Conservation (phyloP, 2,329 filamentous ascomycete genomes). For the Fusarium humuli region DNA sequence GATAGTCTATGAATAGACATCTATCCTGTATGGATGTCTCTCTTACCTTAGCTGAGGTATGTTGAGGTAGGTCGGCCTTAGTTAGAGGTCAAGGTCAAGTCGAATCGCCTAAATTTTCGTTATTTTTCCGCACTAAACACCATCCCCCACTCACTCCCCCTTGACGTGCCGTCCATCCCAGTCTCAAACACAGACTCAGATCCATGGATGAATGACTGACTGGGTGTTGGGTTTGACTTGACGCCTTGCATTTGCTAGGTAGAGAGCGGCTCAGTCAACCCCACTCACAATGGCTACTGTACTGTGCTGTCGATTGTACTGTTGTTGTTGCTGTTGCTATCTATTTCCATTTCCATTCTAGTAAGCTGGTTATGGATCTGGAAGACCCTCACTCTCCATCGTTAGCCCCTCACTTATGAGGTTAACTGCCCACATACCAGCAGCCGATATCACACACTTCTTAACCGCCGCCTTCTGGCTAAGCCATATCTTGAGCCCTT, state of each 20-base stretch:
- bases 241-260: constrained; percentile 37
- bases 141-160: constrained; percentile 31
- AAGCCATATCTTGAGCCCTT: constrained; percentile 31
- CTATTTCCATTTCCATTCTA: constrained; percentile 7
- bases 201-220: constrained; percentile 2
- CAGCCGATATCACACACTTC: constrained; percentile 43
- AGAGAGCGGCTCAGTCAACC: constrained; percentile 29
- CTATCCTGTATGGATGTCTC: constrained; percentile 1
- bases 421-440: constrained; percentile 44
- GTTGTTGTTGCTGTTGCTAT: neutral
- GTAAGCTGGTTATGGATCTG: constrained; percentile 18
- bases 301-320: neutral
- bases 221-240: constrained; percentile 26
- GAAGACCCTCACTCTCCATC: constrained; percentile 36
- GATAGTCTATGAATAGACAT: neutral
- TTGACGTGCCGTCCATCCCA: constrained; percentile 9
- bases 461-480: constrained; percentile 30
- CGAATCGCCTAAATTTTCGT: constrained; percentile 26
- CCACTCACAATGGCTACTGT: constrained; percentile 30
- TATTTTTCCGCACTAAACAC: constrained; percentile 37
- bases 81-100: neutral
- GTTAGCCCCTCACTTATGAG: constrained; percentile 45
- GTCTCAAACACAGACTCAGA: neutral
- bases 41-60: neutral
- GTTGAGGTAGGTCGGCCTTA: neutral